Base-by-base conservation (phyloP, 192 early-diverging fungal species). In the Pilobolus umbonatus region DNA sequence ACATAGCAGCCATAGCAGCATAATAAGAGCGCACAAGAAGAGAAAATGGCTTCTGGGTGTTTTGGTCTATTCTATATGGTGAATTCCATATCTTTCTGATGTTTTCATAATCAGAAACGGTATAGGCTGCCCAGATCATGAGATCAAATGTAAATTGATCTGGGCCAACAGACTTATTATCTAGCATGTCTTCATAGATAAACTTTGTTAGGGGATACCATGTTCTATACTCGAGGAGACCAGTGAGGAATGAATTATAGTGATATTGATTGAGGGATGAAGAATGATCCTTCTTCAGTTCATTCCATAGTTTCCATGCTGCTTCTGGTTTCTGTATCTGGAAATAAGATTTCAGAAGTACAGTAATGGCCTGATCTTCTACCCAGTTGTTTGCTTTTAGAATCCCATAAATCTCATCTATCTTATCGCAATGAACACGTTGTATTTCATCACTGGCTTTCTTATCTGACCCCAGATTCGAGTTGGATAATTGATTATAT, bases 221-320 rank as follows among this genome's bases (percentile, higher is more conserved):
- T 12, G 29, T 10, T 24, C 44, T 58, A 8, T 29, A 4, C 4
- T 59, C 40, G 1, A 19, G 15, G 21, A 65, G 35, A 0, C 55
- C 46, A 14, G 30, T 36, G 0, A 65, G 12, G 2, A 65, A 17
- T 8, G 64, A 30, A 53, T 65, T 59, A 24, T 65, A 65, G 17
- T 65, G 64, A 21, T 44, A 48, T 15, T 26, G 35, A 4, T 57
- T 44, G n/a, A n/a, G n/a, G n/a, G n/a, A n/a, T n/a, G n/a, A n/a
- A n/a, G n/a, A n/a, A n/a, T n/a, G n/a, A 4, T 15, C 24, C 0
- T 19, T 11, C 15, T 26, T 48, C 14, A 48, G 10, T n/a, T 50
- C 35, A 12, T 48, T 57, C 64, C 56, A 65, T 3, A 52, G 28
- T 4, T 51, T 12, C 46, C 55, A 65, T 32, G 62, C 62, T 10